Base-by-base conservation (phyloP, 108 stramenopile species). In the Chaetoceros tenuissimus region DNA sequence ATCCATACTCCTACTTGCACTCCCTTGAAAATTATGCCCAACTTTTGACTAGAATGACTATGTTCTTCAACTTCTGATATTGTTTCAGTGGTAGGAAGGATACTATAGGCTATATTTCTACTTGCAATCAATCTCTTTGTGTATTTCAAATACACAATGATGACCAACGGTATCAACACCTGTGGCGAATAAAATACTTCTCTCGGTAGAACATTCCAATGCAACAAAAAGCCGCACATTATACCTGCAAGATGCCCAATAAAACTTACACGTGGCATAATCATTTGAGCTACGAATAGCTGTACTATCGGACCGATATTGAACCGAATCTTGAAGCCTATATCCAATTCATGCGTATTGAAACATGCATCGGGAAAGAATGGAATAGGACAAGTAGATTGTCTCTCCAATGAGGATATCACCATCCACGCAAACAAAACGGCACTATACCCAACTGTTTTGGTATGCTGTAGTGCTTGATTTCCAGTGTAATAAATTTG, bases 341-440 rank as follows among this genome's bases (percentile, higher is more conserved):
- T 13, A 40, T 40, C 34, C 10, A 72, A 63, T 1, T 43, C 24
- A 49, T 79, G 63, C 0, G 85, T 83, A 3, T 64, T 31, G 52
- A 92, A 92, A 46, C 90, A 92, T 10, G 84, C 25, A 26, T 79
- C 60, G 3, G 78, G 60, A 53, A 92, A 65, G 59, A 92, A 84
- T 1, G 77, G 71, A 2, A 92, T 59, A 0, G 90, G 90, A 62
- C 90, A 92, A 8, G 76, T 75, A 43, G 53, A 47, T 25, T 60
- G 60, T 28, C 71, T 47, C 40, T 76, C 65, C 52, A 92, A 56
- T 2, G 85, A 73, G 8, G 75, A 54, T 21, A 85, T 71, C 0
- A 86, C 84, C 72, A 78, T 79, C 86, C 85, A 87, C 23, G 82
- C 84, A 75, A 92, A 92, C 3, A 92, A 53, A 3, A 92, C 82